Evolutionary conservation across 208 protist species (phyloP).

Genomic region (Acanthamoeba triangularis): DNA sequence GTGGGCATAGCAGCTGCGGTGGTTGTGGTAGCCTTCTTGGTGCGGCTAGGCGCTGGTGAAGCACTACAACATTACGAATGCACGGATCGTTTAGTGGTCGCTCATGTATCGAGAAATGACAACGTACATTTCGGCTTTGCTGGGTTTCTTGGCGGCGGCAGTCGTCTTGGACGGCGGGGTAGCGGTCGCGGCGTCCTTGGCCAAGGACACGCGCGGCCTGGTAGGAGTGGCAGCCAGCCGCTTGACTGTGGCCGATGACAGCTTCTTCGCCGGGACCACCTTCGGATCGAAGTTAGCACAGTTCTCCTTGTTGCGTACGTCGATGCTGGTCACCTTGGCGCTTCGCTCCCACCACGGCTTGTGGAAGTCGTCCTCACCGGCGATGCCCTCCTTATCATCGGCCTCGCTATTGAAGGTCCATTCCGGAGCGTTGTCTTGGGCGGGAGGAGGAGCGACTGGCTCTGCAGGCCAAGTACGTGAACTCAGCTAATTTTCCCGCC

Average conservation of each 20-base stretch:
- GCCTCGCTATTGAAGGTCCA: background rate
- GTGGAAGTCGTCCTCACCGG: background rate
- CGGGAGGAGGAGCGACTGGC: background rate
- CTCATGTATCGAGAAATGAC: background rate
- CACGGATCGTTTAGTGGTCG: no score
- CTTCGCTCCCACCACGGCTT: constrained; percentile 43
- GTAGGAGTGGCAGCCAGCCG: background rate
- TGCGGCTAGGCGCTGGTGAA: background rate
- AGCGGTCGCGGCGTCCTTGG: background rate
- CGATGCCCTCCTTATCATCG: background rate
- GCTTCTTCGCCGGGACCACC: background rate
- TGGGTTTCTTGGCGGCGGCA: background rate
- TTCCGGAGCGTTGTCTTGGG: background rate
- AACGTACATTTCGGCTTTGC: background rate
- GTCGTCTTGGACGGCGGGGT: background rate
- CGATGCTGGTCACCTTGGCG: background rate
- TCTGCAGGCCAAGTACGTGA: background rate
- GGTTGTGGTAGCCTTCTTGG: background rate
- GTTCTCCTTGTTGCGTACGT: background rate
- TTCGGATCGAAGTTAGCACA: background rate
- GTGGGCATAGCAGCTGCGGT: background rate
- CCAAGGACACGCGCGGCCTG: background rate
- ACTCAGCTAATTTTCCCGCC: no score
- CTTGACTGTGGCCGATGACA: constrained; percentile 4
- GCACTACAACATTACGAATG: background rate